Base-by-base conservation (phyloP, 306 rosid genomes). In the Quercus engelmannii region DNA sequence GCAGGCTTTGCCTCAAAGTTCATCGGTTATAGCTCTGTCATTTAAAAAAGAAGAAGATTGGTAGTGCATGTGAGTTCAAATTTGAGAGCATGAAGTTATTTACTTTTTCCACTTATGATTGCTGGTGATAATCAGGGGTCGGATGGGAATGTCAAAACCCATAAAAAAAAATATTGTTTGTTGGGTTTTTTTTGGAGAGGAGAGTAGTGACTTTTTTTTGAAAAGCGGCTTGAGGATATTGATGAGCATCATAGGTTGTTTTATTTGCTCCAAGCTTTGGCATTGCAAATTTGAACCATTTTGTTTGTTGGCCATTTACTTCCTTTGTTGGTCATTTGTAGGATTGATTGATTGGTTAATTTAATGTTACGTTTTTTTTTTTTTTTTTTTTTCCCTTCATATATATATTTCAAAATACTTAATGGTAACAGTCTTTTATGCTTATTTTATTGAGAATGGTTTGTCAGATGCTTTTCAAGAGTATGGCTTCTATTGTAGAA, bases 21-120 rank as follows among this genome's bases (percentile, higher is more conserved):
- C 71, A 18, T 65, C 3, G 19, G 49, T 30, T 31, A 6, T 64
- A 3, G 20, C 30, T 23, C 5, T 12, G 15, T 8, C 26, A 25
- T 31, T 31, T 31, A 5, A 43, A 65, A 62, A 97, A 91, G 1
- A 35, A 6, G 7, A 35, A 8, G 46, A 41, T 8, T 94, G 97
- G 97, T 92, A 90, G 17, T 82, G 20, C 58, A 63, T 59, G 55
- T 79, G 33, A 65, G 62, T 76, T 82, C 15, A 31, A 54, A 65
- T 78, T 14, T 58, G 52, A 8, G 23, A 76, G 25, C 38, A 78
- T 78, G 79, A 8, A 67, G 17, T 35, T 3, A n/a, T 67, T 67
- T 33, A 4, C 15, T 1, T 9, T 67, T 18, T 8, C 67, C 31
- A 23, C 78, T 23, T 6, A 65, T 52, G 76, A 64, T 79, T 70